Conservation (phyloP, 768 basidiomycete species). For the Hygrophorus pudorinus region DNA sequence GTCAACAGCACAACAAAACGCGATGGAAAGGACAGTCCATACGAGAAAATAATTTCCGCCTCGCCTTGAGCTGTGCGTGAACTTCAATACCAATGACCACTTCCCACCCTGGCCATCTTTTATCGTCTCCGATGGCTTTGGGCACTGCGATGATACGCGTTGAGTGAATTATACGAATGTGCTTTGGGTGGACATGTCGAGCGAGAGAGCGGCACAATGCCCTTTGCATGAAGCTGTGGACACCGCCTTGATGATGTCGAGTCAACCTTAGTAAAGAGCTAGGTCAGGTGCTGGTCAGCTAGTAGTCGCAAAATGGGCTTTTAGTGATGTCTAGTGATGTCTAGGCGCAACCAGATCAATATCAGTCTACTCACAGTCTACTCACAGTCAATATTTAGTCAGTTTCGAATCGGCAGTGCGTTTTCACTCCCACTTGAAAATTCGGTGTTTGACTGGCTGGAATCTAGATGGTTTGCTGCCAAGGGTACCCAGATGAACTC, state of each 20-base stretch:
- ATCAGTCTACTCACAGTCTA: too few relatives aligned
- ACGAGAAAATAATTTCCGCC: constrained; percentile 81
- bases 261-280: too few relatives aligned
- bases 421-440: constrained; percentile 6
- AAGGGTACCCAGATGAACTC: constrained; percentile 72
- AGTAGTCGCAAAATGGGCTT: too few relatives aligned
- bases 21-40: constrained; percentile 13
- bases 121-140: constrained; percentile 28
- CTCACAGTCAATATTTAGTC: too few relatives aligned
- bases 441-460: constrained; percentile 4
- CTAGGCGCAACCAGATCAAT: constrained; percentile 74
- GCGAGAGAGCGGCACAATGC: too few relatives aligned
- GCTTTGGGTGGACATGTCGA: neutral
- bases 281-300: too few relatives aligned
- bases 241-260: too few relatives aligned
- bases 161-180: constrained; percentile 21
- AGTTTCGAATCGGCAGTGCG: constrained; percentile 76
- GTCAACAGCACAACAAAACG: neutral
- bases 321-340: too few relatives aligned
- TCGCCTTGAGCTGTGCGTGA: constrained; percentile 87
- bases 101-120: constrained; percentile 78
- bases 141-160: constrained; percentile 15
- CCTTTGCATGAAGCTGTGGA: too few relatives aligned
- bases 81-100: constrained; percentile 92
- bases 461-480: constrained; percentile 73